Evolutionary conservation across 1,284 basidiomycete genomes (phyloP), one percentile per base, ranked within the genome.

Genomic region (Takashimella koratensis): DNA sequence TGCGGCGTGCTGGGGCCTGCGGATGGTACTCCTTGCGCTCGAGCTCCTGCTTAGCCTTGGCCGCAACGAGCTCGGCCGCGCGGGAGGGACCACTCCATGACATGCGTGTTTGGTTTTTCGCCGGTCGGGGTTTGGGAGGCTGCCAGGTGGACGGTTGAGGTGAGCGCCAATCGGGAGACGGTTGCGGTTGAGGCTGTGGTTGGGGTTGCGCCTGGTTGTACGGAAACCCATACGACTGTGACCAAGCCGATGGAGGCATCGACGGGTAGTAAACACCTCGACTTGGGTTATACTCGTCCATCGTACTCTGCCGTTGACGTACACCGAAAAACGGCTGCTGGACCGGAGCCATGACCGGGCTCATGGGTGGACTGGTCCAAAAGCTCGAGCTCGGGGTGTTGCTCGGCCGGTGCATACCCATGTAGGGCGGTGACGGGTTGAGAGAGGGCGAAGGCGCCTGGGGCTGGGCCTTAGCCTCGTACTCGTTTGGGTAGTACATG

Each of bases 1-100:
- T 91, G 11, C 90, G 82, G 47, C 87, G 81, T 5, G 83, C 76
- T 12, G 77, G 78, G 3, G 77, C 60, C 46, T 74, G 73, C 16
- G 76, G 76, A 53, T 77, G 76, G 58, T 76, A 77, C 20, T 68
- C 61, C 54, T 75, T 76, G 43, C 75, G 57, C 54, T 70, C 69
- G 27, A 60, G 51, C 45, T 65, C 63, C 46, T 59, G 13, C 16
- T 36, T 36, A 36, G 8, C 16, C 30, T 8, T 16, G 16, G 30
- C 30, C 30, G 30, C 30, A 36, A 16, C 30, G 10, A 36, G 30
- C 10, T 36, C 30, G 16, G 30, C 30, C 16, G 30, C 16, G 30
- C 30, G 30, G 8, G 30, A 36, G 16, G 30, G 30, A 36, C 30
- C 30, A 36, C 30, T 36, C 30, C 30, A 36, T 36, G 30, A 36